Base-by-base conservation (phyloP, 257 asterid species). In the Capsicum baccatum region DNA sequence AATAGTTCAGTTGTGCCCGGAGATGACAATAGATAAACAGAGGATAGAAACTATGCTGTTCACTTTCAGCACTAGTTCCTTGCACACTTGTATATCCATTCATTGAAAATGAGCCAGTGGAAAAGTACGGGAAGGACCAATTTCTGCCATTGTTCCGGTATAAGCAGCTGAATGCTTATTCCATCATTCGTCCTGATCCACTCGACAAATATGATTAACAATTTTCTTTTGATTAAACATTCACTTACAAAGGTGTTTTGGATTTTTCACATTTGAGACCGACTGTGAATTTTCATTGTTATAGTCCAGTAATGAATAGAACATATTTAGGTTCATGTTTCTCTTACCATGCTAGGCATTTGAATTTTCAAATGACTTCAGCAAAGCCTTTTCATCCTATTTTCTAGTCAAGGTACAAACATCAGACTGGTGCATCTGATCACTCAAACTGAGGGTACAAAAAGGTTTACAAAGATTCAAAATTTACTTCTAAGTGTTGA, bases 81-180 rank as follows among this genome's bases (percentile, higher is more conserved):
- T 74, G 81, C 21, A 69, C 33, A 50, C 62, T 50, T 12, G 21
- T 74, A 74, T 74, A 74, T 21, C 81, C 33, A 13, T 52, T 13
- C 52, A 76, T 56, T 52, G 21, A 76, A 74, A 52, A 13, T 48
- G 47, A 8, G 9, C 19, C 42, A 21, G 44, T 6, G 81, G 21
- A 74, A 74, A 74, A 50, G 62, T 44, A 74, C 21, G 16, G 56
- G 6, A 42, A 21, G 19, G 8, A 26, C 44, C 81, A 13, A 76
- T 48, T 21, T 52, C 47, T 21, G 2, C 35, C 9, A n/a, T 17
- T 5, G 26, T 58, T 16, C 63, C 56, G 17, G 55, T 15, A 70
- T 42, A 16, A 44, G 58, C 58, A 47, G 79, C 58, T 47, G 39
- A 70, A 9, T 16, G 9, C 79, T 42, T 70, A 44, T 42, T 42